These are phyloP conservation scores for Quillaja saponaria DNA, from an alignment of 306 rosid species.

Conservation along the genomic window DNA sequence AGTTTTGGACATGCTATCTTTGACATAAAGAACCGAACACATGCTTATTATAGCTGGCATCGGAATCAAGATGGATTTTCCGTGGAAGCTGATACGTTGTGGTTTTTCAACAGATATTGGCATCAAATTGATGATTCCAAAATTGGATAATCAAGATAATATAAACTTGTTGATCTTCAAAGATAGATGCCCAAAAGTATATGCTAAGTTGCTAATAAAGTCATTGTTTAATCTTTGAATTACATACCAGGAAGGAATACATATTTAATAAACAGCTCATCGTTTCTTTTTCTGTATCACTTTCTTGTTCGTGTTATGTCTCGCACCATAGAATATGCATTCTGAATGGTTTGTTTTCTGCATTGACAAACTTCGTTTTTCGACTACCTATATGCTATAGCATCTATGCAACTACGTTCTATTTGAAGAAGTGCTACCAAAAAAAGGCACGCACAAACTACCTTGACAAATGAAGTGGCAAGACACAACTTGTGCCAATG, in stretches of 20 bases:
- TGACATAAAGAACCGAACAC: constrained; percentile 76
- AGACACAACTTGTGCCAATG: no score
- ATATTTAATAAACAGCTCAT: neutral
- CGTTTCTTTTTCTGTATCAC: neutral
- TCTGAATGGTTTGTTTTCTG: no score
- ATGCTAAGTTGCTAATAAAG: no score
- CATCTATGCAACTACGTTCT: no score
- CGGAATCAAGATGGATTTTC: constrained; percentile 74
- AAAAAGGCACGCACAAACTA: no score
- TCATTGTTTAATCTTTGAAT: neutral
- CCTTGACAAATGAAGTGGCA: no score
- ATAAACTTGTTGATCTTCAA: no score
- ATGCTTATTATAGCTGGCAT: constrained; percentile 77
- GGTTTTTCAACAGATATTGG: constrained; percentile 74
- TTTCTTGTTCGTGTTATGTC: neutral
- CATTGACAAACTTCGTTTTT: no score
- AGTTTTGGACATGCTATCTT: constrained; percentile 88
- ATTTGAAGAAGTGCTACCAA: no score
- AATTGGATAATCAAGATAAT: neutral
- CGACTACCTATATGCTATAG: no score
- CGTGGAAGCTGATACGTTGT: constrained; percentile 63
- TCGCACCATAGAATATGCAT: no score
- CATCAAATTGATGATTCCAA: constrained; percentile 63
- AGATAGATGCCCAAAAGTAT: no score
- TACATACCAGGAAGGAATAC: neutral